Conservation (phyloP, 2,329 filamentous ascomycete genomes). For the Claviceps sp. region DNA sequence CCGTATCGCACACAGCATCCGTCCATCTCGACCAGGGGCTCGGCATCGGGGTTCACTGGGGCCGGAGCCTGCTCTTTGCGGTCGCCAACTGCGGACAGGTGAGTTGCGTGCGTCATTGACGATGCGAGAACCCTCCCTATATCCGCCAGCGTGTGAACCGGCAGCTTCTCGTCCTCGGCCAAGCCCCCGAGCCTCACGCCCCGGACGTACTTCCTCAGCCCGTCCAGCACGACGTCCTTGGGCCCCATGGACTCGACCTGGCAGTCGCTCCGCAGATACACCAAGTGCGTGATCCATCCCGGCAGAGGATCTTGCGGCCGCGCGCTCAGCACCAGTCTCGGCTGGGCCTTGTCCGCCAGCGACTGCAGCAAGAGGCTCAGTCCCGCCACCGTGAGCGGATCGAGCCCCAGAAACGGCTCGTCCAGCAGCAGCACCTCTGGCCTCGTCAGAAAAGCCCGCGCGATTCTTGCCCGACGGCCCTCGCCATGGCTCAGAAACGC, state of each 20-base stretch:
- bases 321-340: constrained; percentile 63
- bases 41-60: constrained; percentile 28
- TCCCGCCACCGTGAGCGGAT: constrained; percentile 63
- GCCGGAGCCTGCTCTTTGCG: constrained; percentile 10
- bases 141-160: constrained; percentile 33
- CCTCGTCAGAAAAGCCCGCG: constrained; percentile 62
- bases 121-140: constrained; percentile 31
- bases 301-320: constrained; percentile 79
- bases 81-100: constrained; percentile 3
- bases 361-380: constrained; percentile 58
- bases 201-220: constrained; percentile 33
- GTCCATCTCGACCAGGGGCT: constrained; percentile 74
- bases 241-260: constrained; percentile 52
- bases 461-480: constrained; percentile 74
- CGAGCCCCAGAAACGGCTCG: constrained; percentile 92
- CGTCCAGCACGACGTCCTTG: constrained; percentile 47
- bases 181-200: constrained; percentile 30
- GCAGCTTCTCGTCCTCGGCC: constrained; percentile 33
- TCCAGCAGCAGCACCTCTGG: constrained; percentile 79
- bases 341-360: constrained; percentile 52
- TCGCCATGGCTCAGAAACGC: constrained; percentile 90
- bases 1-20: constrained; percentile 75
- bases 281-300: constrained; percentile 77
- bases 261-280: constrained; percentile 56
- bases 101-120: constrained; percentile 9